Evolutionary conservation across 768 basidiomycete species (phyloP), one percentile per base, ranked within the genome.

Genomic region (Sistotremastrum niveocremeum): DNA sequence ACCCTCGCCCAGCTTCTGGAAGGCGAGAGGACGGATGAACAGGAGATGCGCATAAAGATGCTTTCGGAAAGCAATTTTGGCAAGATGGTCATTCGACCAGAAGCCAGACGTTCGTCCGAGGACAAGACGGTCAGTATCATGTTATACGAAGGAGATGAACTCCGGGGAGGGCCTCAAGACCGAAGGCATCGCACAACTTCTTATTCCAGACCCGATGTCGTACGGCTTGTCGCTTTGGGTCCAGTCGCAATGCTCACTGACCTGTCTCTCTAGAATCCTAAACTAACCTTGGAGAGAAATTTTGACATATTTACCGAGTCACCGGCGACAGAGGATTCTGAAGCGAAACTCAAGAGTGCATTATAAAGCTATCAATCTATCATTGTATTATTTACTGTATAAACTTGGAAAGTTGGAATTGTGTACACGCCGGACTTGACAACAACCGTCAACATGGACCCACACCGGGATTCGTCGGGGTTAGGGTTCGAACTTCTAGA

Each of bases 121-220:
- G 59, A 55, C n/a, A 58, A 68, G 34, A 77, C 76, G 4, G 60
- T 65, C 34, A 61, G 62, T 5, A 63, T 74, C 34, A 60, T 84
- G 39, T 72, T 76, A 1, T 83, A 79, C 47, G 79, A 84, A 59
- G 81, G 80, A 9, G 83, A 85, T 55, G 79, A 83, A 62, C 66
- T 69, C 11, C 65, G 76, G 20, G 81, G 79, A 4, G 81, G 81
- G 5, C 60, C 70, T 1, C 60, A 65, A 41, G 81, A 81, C 5
- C 64, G 76, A 12, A 60, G 73, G 12, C 83, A 85, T 63, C 71
- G 83, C 11, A 71, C 70, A 6, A 32, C 42, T 41, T 32, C 29
- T 11, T 9, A 6, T 10, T 42, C 3, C 20, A 45, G 38, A 9
- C 7, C 20, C 20, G 20, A 20, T 20, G 20, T 20, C 20, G 20